These are phyloP conservation scores for Golubevia sp. DNA, from an alignment of 1,284 basidiomycete species.

Conservation along the genomic window DNA sequence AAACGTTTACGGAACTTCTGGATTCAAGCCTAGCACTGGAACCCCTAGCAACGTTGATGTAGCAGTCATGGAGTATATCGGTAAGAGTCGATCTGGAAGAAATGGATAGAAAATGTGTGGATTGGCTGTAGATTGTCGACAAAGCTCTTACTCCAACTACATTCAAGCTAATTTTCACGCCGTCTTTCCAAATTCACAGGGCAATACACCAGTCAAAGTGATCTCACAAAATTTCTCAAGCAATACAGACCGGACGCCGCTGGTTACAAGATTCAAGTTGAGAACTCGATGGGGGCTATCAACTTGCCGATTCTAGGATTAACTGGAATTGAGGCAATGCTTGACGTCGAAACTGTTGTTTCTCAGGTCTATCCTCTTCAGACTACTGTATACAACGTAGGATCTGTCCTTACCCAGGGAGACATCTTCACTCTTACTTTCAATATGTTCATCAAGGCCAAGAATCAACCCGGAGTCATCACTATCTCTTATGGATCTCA, in stretches of 20 bases:
- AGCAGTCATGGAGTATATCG: not conserved
- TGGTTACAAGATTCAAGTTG: constrained; percentile 1
- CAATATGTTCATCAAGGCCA: constrained; percentile 6
- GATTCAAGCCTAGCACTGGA: not conserved
- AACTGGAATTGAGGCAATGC: constrained; percentile 5
- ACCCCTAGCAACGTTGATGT: not conserved
- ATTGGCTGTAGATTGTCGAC: too few relatives aligned
- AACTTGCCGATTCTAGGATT: not conserved
- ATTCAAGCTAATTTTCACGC: not conserved
- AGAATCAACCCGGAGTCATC: constrained; percentile 4
- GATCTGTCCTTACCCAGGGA: not conserved
- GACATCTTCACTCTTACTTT: constrained; percentile 6
- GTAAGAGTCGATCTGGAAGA: too few relatives aligned
- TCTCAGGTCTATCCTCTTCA: constrained; percentile 6
- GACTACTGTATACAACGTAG: constrained; percentile 7
- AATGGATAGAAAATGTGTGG: too few relatives aligned
- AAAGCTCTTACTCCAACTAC: too few relatives aligned
- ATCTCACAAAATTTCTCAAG: not conserved
- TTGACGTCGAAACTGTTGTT: constrained; percentile 6
- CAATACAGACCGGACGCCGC: not conserved
- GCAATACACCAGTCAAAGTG: not conserved
- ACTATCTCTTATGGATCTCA: constrained; percentile 12
- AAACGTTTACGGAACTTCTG: constrained; percentile 3
- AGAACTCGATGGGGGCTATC: not conserved
- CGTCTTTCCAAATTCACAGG: not conserved